These are phyloP conservation scores for Saccharomyces hybrid DNA, from an alignment of 1,139 yeast genomes.

Conservation along the genomic window DNA sequence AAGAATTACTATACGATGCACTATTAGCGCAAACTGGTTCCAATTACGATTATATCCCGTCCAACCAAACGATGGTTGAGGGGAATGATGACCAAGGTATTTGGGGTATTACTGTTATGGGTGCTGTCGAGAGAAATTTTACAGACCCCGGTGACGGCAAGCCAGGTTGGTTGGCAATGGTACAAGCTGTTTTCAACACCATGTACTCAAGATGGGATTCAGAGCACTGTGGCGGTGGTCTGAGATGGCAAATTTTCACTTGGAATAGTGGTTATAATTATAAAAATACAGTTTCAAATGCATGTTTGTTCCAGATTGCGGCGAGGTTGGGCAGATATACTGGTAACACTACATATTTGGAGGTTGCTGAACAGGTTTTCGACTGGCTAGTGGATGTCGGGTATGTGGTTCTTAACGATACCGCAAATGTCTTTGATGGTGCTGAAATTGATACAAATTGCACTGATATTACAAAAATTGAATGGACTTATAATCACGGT, in stretches of 20 bases:
- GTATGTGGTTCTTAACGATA: constrained; percentile 36
- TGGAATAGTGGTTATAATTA: constrained; percentile 63
- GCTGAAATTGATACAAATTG: constrained; percentile 46
- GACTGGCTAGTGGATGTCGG: constrained; percentile 51
- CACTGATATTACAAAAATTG: constrained; percentile 39
- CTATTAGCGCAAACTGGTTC: constrained; percentile 49
- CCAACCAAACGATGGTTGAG: constrained; percentile 53
- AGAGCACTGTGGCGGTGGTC: constrained; percentile 49
- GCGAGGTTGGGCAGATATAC: constrained; percentile 57
- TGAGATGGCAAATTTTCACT: constrained; percentile 65
- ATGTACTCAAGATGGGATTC: constrained; percentile 50
- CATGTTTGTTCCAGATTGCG: constrained; percentile 53
- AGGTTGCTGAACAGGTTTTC: constrained; percentile 50
- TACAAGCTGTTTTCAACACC: constrained; percentile 55
- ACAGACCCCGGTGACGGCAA: constrained; percentile 34
- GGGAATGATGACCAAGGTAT: constrained; percentile 71
- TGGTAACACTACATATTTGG: constrained; percentile 45
- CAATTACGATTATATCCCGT: constrained; percentile 47
- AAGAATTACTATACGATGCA: constrained; percentile 39
- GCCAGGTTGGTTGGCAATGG: constrained; percentile 47
- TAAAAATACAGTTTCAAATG: constrained; percentile 59
- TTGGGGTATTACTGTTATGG: constrained; percentile 57
- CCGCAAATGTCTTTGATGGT: constrained; percentile 47
- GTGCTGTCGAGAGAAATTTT: constrained; percentile 55
- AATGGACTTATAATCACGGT: constrained; percentile 62